phyloP scores from a whole-genome alignment of 495 filamentous ascomycete genomes.

The Lichenothelia convexa region DNA sequence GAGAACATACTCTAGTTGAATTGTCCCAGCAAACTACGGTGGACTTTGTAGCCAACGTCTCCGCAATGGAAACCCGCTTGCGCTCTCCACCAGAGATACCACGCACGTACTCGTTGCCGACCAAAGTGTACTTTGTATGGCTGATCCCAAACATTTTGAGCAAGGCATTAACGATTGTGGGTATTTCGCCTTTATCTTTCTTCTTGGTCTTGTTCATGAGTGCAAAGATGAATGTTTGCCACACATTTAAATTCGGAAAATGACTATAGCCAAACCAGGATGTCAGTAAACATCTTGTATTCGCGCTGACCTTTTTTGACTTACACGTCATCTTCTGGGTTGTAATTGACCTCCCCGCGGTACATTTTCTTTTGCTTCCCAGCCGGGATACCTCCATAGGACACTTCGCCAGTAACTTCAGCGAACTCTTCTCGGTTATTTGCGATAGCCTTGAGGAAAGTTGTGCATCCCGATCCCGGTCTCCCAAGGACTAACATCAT shows the following conservation, averaged over 20 bases:
- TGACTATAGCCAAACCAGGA: too few relatives aligned
- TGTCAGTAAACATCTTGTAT: too few relatives aligned
- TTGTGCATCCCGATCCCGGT: conserved; percentile 64
- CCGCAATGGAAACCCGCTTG: conserved; percentile 53
- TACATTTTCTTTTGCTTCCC: conserved; percentile 49
- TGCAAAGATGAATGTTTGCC: conserved; percentile 67
- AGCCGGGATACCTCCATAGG: conserved; percentile 58
- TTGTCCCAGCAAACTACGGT: conserved; percentile 54
- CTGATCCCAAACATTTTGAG: conserved; percentile 60
- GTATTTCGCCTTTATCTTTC: conserved; percentile 44
- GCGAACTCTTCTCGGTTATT: conserved; percentile 52
- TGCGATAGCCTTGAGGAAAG: conserved; percentile 59
- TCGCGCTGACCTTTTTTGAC: too few relatives aligned
- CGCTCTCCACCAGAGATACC: conserved; percentile 56
- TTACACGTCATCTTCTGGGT: conserved; percentile 67
- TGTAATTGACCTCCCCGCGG: conserved; percentile 68
- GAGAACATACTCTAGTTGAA: conserved; percentile 63
- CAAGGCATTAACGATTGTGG: conserved; percentile 43
- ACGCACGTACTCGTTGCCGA: conserved; percentile 70
- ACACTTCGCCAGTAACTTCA: conserved; percentile 49
- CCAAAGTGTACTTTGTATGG: conserved; percentile 65
- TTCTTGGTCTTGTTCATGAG: conserved; percentile 72
- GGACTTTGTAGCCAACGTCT: conserved; percentile 48
- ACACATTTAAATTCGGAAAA: conserved; percentile 60
- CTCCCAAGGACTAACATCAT: conserved; percentile 75